Conservation (phyloP, 441 rosid genomes). For the Eruca vesicaria region DNA sequence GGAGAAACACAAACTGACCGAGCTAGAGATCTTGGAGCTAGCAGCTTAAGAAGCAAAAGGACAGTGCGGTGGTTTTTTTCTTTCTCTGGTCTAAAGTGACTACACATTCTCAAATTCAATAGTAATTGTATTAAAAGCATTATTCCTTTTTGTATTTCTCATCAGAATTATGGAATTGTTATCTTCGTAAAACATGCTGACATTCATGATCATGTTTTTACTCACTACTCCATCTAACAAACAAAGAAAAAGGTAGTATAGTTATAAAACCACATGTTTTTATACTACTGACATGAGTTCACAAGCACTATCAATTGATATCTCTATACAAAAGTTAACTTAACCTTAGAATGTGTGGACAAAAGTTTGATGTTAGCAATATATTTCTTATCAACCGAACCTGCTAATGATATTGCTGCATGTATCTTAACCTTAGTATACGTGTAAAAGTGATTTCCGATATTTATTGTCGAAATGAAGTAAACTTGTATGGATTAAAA, state of each 20-base stretch:
- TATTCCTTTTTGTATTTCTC: neutral
- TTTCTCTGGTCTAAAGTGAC: slow-evolving; percentile 7
- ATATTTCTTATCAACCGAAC: neutral
- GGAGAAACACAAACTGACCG: too few relatives aligned
- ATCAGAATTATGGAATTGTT: neutral
- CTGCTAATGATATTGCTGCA: neutral
- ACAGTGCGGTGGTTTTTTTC: too few relatives aligned
- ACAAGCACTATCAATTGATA: neutral
- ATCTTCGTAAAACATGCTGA: slow-evolving; percentile 15
- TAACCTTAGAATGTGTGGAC: neutral
- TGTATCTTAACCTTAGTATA: too few relatives aligned
- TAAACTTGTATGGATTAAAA: too few relatives aligned
- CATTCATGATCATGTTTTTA: slow-evolving; percentile 31
- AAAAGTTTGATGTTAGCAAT: neutral
- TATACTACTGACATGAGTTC: neutral
- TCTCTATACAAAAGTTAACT: neutral
- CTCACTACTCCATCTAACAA: neutral
- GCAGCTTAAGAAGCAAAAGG: too few relatives aligned
- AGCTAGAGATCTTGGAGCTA: too few relatives aligned
- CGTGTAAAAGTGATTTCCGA: too few relatives aligned
- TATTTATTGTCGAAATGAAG: too few relatives aligned
- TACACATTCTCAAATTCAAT: neutral
- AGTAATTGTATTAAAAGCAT: neutral
- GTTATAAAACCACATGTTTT: neutral
- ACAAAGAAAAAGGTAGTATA: neutral